A percentile compares a stretch with the other conserved stretches of the same genome.
Evolutionary conservation across 306 rosid genomes (phyloP).

Genomic region (Luffa aegyptiaca): DNA sequence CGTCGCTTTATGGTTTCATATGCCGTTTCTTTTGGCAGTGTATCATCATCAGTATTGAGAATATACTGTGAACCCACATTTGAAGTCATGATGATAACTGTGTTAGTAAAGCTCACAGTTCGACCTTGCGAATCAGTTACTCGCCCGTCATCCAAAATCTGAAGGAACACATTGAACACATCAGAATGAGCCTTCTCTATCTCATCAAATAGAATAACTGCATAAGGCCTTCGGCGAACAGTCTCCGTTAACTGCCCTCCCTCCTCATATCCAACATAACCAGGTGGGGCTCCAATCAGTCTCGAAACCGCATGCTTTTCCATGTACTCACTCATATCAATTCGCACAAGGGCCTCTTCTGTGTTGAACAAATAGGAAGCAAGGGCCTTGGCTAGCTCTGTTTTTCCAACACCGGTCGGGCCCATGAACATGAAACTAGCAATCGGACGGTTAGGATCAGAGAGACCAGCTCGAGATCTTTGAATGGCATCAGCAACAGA

Average conservation of each 20-base stretch:
- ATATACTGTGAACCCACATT: conserved; percentile 95
- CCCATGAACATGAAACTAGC: conserved; percentile 99
- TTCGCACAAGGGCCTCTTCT: conserved; percentile 93
- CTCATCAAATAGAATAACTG: conserved; percentile 89
- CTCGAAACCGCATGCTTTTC: conserved; percentile 93
- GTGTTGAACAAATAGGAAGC: conserved; percentile 92
- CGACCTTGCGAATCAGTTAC: conserved; percentile 96
- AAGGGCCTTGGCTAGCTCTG: conserved; percentile 93
- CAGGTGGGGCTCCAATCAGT: conserved; percentile 97
- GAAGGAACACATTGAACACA: conserved; percentile 91
- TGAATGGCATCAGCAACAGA: conserved; percentile 93
- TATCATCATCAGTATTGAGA: conserved; percentile 61
- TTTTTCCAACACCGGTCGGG: conserved; percentile 96
- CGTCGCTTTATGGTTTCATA: conserved; percentile 80
- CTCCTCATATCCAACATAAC: conserved; percentile 96
- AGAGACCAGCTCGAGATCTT: conserved; percentile 94
- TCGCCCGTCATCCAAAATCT: conserved; percentile 91
- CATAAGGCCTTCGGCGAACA: conserved; percentile 90
- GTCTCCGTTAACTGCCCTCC: conserved; percentile 91
- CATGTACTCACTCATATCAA: conserved; percentile 99
- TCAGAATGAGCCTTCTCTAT: conserved; percentile 93
- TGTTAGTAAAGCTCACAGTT: conserved; percentile 81
- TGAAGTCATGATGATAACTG: conserved; percentile 92
- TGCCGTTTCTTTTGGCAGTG: conserved; percentile 39
- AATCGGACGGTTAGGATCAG: conserved; percentile 92